Conservation (phyloP, 352 stramenopile species). For the Phytophthora agathidicida region DNA sequence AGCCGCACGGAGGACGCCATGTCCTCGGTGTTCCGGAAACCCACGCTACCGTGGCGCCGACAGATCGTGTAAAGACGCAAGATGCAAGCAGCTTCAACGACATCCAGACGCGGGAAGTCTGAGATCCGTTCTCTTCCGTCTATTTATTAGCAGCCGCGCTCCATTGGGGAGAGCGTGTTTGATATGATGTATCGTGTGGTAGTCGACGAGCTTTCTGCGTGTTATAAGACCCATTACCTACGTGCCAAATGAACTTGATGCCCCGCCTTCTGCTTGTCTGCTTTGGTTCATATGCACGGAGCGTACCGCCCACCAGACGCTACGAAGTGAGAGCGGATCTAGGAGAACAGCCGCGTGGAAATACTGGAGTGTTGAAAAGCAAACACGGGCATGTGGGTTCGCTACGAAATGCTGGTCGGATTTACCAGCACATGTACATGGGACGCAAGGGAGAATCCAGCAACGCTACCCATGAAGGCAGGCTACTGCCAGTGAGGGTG, state of each 20-base stretch:
- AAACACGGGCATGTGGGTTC: no score
- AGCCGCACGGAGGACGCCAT: slow-evolving; percentile 64
- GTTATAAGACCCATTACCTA: slow-evolving; percentile 28
- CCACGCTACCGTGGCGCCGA: slow-evolving; percentile 36
- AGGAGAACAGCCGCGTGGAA: slow-evolving; percentile 7
- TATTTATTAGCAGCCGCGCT: slow-evolving; percentile 32
- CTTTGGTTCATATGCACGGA: not conserved
- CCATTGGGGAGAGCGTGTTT: slow-evolving; percentile 22
- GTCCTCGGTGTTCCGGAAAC: slow-evolving; percentile 43
- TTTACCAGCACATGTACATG: no score
- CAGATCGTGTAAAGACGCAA: slow-evolving; percentile 25
- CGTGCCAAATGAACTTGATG: slow-evolving; percentile 24
- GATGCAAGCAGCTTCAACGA: no score
- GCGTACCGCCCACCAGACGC: not conserved
- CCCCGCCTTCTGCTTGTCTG: slow-evolving; percentile 1
- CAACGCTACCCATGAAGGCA: no score
- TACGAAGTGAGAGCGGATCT: not conserved
- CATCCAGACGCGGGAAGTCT: not conserved
- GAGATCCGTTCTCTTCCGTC: not conserved
- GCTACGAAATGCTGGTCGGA: no score
- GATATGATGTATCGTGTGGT: slow-evolving; percentile 11
- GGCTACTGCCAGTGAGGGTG: no score
- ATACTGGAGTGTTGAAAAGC: no score
- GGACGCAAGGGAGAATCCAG: no score
- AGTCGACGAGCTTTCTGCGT: not conserved